A percentile compares a stretch with the other conserved stretches of the same genome.
Conservation (phyloP, 1,284 basidiomycete species). For the Ceratobasidium papillatum region DNA sequence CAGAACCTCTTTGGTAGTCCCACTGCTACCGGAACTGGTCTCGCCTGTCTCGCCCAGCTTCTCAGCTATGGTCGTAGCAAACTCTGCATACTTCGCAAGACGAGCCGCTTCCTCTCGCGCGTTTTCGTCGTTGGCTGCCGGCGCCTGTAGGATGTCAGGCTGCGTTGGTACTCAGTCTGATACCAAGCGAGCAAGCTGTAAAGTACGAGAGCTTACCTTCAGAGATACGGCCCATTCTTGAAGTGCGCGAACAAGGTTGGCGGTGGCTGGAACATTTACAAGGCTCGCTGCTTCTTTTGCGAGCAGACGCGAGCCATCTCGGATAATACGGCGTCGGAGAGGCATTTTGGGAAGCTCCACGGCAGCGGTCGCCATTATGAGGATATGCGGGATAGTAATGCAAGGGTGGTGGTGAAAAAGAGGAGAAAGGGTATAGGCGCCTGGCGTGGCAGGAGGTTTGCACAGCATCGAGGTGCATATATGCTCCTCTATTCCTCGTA, state of each 20-base stretch:
- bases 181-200: too few relatives aligned
- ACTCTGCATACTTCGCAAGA: background rate
- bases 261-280: background rate
- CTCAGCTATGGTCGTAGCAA: background rate
- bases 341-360: background rate
- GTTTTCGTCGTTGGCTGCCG: background rate
- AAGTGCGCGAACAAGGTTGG: background rate
- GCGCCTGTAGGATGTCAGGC: background rate
- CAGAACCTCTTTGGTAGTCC: background rate
- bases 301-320: background rate
- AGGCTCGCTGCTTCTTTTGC: background rate
- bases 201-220: conserved; percentile 6
- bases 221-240: background rate
- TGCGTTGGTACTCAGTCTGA: too few relatives aligned
- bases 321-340: background rate
- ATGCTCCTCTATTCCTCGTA: too few relatives aligned
- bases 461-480: too few relatives aligned
- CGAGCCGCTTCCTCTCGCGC: background rate
- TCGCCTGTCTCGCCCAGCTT: background rate
- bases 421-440: too few relatives aligned
- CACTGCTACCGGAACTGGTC: background rate
- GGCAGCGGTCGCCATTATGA: background rate
- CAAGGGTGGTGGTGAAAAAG: too few relatives aligned
- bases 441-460: too few relatives aligned
- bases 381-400: background rate